Evolutionary conservation across 2,329 filamentous ascomycete genomes (phyloP).

Genomic region (Raffaelea ambrosiae): DNA sequence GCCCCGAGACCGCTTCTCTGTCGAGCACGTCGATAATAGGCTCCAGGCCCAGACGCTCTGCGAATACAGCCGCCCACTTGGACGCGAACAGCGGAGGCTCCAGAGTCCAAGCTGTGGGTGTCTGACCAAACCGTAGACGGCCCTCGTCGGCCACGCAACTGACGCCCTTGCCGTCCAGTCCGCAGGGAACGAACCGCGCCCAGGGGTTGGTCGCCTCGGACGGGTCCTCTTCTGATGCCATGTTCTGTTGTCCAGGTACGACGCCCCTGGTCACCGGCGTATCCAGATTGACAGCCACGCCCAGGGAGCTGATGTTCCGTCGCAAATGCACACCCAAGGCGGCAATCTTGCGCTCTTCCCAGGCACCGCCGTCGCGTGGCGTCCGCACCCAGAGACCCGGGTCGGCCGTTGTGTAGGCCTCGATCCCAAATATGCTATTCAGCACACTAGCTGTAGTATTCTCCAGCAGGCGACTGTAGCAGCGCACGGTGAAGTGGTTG

Average conservation of each 20-base stretch:
- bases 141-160: conserved; percentile 60
- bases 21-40: conserved; percentile 7
- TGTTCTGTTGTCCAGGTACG: background rate
- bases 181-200: conserved; percentile 80
- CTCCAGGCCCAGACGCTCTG: conserved; percentile 7
- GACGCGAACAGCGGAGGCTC: conserved; percentile 7
- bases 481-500: conserved; percentile 55
- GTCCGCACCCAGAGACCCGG: conserved; percentile 72
- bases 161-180: conserved; percentile 67
- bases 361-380: conserved; percentile 7
- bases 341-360: conserved; percentile 63
- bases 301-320: conserved; percentile 74
- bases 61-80: conserved; percentile 11
- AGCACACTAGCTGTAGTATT: conserved; percentile 63
- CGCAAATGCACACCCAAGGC: conserved; percentile 88
- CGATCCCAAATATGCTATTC: conserved; percentile 44
- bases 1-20: background rate
- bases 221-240: conserved; percentile 23
- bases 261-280: conserved; percentile 38
- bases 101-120: conserved; percentile 9
- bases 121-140: conserved; percentile 9
- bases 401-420: conserved; percentile 58
- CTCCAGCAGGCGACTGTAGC: conserved; percentile 74
- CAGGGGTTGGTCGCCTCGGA: conserved; percentile 40
- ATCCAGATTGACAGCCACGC: conserved; percentile 70